phyloP scores from a whole-genome alignment of 345 rosid species.

The Melastoma malabathricum region DNA sequence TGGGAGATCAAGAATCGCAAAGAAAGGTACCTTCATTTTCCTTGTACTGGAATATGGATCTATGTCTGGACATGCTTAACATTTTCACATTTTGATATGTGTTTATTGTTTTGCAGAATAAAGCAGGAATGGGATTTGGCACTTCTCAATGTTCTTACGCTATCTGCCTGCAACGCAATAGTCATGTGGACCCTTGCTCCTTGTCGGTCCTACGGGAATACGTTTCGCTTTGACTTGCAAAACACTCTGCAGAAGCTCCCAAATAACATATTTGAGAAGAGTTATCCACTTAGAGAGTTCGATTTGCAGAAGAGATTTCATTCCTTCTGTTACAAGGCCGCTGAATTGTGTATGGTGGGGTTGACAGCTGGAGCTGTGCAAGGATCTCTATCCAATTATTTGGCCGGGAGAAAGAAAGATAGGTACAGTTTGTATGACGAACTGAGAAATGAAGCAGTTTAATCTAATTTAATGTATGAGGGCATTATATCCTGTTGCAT shows the following conservation, averaged over 20 bases:
- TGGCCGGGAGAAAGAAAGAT: conserved; percentile 61
- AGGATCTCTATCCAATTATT: conserved; percentile 60
- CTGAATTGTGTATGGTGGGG: conserved; percentile 75
- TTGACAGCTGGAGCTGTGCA: conserved; percentile 63
- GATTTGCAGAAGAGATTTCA: conserved; percentile 77
- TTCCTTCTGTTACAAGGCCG: conserved; percentile 81
- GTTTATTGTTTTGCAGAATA: conserved; percentile 23
- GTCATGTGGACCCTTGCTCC: conserved; percentile 93
- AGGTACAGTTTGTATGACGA: conserved; percentile 27
- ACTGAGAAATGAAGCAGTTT: neutral
- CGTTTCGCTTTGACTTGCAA: conserved; percentile 81
- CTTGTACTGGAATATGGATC: neutral
- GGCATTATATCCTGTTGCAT: too few relatives aligned
- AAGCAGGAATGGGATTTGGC: conserved; percentile 97
- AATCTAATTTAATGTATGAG: neutral
- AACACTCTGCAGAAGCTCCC: conserved; percentile 94
- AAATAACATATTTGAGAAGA: conserved; percentile 78
- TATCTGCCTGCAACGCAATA: conserved; percentile 69
- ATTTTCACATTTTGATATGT: neutral
- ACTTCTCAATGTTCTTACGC: conserved; percentile 67
- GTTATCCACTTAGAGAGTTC: conserved; percentile 86
- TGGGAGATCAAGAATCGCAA: conserved; percentile 86
- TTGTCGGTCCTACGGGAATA: conserved; percentile 86
- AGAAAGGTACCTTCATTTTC: conserved; percentile 31
- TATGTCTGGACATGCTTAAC: neutral